A percentile compares a stretch with the other conserved stretches of the same genome.
These are phyloP conservation scores for Phytophthora pseudosyringae DNA, from an alignment of 352 stramenopile genomes.

Conservation along the genomic window DNA sequence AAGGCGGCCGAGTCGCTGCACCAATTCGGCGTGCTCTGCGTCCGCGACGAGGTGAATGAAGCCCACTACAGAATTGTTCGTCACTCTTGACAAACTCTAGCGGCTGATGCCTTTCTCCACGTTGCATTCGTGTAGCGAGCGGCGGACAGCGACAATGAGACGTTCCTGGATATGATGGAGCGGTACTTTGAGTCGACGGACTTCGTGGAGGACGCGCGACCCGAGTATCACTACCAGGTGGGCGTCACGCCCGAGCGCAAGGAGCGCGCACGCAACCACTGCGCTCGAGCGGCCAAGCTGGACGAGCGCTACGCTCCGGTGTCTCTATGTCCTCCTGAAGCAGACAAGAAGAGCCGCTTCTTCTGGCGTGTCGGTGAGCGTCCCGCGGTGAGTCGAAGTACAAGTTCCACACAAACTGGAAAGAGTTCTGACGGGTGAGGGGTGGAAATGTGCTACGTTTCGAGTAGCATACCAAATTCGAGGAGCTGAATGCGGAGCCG, in stretches of 20 bases:
- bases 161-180: conserved; percentile 95
- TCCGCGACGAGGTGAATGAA: conserved; percentile 66
- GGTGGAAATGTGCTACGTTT: neutral
- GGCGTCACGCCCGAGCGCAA: conserved; percentile 89
- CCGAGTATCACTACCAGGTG: conserved; percentile 90
- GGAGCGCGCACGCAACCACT: conserved; percentile 90
- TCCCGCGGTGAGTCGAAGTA: conserved; percentile 35
- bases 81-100: neutral
- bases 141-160: conserved; percentile 74
- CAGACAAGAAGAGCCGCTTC: conserved; percentile 95
- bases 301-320: conserved; percentile 70
- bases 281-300: conserved; percentile 55
- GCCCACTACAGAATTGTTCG: neutral
- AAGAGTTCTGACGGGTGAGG: neutral
- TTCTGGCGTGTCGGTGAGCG: conserved; percentile 93
- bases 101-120: conserved; percentile 1
- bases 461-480: conserved; percentile 71
- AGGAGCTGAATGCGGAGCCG: conserved; percentile 87
- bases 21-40: conserved; percentile 87
- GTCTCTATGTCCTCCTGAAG: conserved; percentile 88
- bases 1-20: conserved; percentile 84
- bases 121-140: conserved; percentile 47
- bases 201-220: conserved; percentile 87
- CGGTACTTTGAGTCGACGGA: conserved; percentile 91
- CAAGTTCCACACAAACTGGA: neutral